phyloP scores from a whole-genome alignment of 805 yeast genomes.

The Kodamaea leandrae region DNA sequence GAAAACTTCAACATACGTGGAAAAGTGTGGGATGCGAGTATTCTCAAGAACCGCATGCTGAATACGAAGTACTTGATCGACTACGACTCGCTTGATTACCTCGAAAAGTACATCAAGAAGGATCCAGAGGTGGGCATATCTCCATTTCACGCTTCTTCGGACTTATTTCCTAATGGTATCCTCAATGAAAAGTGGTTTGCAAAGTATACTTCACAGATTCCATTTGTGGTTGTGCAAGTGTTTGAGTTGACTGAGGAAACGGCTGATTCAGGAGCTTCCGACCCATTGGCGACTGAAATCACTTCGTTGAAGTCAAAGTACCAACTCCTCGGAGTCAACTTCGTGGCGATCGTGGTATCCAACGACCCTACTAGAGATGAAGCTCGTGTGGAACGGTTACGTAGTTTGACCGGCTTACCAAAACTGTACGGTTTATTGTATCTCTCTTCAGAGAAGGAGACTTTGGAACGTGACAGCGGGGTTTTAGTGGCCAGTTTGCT shows the following conservation, averaged over 20 bases:
- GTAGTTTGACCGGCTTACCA: conserved; percentile 31
- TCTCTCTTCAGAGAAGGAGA: conserved; percentile 13
- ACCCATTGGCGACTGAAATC: conserved; percentile 17
- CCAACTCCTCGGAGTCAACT: conserved; percentile 14
- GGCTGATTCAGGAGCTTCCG: too few relatives aligned
- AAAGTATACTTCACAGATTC: conserved; percentile 30
- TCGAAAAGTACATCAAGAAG: conserved; percentile 7
- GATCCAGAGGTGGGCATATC: conserved; percentile 18
- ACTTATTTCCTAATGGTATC: conserved; percentile 27
- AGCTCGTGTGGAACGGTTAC: conserved; percentile 22
- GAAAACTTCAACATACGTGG: conserved; percentile 18
- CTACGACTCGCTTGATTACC: conserved; percentile 3
- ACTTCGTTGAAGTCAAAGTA: conserved; percentile 15
- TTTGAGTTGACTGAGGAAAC: conserved; percentile 19
- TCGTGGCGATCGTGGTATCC: conserved; percentile 25
- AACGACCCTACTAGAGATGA: conserved; percentile 16
- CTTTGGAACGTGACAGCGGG: conserved; percentile 30
- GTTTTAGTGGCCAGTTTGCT: conserved; percentile 29
- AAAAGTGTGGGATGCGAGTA: conserved; percentile 37
- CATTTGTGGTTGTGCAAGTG: conserved; percentile 30
- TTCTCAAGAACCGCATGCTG: conserved; percentile 36
- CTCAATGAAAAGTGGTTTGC: conserved; percentile 34
- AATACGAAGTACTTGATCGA: conserved; percentile 30
- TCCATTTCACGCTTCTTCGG: conserved; percentile 36
- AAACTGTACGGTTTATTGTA: conserved; percentile 30